Percentiles rank a stretch among this genome's conserved stretches.
phyloP scores from a whole-genome alignment of 2,329 filamentous ascomycete species.

The Xylariaceae sp. region DNA sequence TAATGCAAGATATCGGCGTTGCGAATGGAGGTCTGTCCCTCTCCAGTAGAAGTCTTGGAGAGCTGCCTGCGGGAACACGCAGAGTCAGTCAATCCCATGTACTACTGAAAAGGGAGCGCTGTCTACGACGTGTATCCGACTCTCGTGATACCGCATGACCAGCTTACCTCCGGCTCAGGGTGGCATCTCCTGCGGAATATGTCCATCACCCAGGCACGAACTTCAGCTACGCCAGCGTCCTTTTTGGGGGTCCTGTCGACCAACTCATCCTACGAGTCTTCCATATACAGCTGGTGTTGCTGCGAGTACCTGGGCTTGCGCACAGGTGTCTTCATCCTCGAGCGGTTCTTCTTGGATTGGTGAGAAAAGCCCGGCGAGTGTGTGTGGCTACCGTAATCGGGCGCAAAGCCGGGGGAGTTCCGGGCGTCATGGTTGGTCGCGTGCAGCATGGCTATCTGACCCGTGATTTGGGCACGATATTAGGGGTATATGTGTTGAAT shows the following conservation, averaged over 20 bases:
- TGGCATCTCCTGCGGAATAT: constrained; percentile 25
- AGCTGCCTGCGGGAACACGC: not conserved
- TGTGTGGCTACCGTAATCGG: constrained; percentile 3
- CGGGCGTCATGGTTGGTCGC: not conserved
- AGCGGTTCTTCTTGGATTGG: not conserved
- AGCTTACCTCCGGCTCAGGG: constrained; percentile 21
- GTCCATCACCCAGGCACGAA: constrained; percentile 22
- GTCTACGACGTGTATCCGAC: not conserved
- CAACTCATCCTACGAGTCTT: constrained; percentile 21
- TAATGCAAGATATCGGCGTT: constrained; percentile 19
- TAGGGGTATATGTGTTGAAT: not conserved
- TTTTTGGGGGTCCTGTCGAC: constrained; percentile 20
- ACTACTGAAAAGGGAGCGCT: no score
- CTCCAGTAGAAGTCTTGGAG: constrained; percentile 20
- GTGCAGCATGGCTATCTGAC: not conserved
- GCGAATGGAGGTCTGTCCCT: constrained; percentile 24
- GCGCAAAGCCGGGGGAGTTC: not conserved
- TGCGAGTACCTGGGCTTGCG: constrained; percentile 15
- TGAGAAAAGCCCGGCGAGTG: constrained; percentile 12
- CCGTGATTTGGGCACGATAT: not conserved
- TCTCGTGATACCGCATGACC: not conserved
- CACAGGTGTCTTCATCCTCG: constrained; percentile 2
- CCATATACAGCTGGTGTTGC: constrained; percentile 14
- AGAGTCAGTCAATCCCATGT: not conserved
- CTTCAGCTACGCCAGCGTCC: constrained; percentile 20